A percentile compares a stretch with the other conserved stretches of the same genome.
These are phyloP conservation scores for Penicillium cinerascens DNA, from an alignment of 495 filamentous ascomycete genomes.

Conservation along the genomic window DNA sequence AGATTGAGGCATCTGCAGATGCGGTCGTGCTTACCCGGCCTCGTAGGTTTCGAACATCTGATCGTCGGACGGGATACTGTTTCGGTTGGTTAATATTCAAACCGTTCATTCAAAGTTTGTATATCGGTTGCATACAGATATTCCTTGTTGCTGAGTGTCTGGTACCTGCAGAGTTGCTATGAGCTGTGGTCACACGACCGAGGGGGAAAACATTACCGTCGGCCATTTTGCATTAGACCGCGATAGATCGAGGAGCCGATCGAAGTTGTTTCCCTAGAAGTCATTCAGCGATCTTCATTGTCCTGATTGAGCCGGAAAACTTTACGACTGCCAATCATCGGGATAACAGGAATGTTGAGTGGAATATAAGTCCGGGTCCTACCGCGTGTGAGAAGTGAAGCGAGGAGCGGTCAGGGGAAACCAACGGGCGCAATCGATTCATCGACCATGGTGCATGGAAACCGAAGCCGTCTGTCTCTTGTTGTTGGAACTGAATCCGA, in stretches of 20 bases:
- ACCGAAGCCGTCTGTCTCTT: not conserved
- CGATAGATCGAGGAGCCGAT: conserved; percentile 16
- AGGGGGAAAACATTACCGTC: conserved; percentile 2
- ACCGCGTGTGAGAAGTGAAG: not conserved
- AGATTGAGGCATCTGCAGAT: not conserved
- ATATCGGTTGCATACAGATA: conserved; percentile 2
- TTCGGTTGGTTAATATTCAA: not conserved
- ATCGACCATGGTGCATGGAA: not conserved
- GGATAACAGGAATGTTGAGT: not conserved
- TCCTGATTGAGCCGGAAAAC: not conserved
- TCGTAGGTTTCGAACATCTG: conserved; percentile 25
- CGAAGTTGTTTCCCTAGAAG: conserved; percentile 16
- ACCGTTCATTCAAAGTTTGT: not conserved
- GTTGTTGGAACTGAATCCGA: not conserved
- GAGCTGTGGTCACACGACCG: not conserved
- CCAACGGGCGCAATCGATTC: not conserved
- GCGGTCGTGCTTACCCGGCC: conserved; percentile 7
- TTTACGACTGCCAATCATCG: conserved; percentile 15
- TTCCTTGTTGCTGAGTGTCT: conserved; percentile 9
- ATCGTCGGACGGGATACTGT: conserved; percentile 20
- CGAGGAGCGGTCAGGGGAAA: not conserved
- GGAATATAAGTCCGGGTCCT: conserved; percentile 2
- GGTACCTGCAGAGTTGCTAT: conserved; percentile 6
- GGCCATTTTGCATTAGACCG: conserved; percentile 17
- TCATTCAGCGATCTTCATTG: not conserved